Conservation (phyloP, 345 rosid genomes). For the Moringa oleifera region DNA sequence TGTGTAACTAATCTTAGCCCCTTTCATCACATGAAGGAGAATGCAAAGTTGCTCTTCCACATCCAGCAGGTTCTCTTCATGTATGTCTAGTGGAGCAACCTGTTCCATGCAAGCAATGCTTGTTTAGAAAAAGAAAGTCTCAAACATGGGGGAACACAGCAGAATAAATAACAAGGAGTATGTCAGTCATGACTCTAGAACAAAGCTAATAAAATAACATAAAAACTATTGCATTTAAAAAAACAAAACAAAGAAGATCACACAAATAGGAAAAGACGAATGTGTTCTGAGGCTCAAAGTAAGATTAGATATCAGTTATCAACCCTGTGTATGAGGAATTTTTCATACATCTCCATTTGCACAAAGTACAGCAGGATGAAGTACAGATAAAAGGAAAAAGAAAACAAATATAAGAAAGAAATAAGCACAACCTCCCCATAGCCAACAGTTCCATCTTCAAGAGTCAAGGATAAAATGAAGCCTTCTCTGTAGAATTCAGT, state of each 20-base stretch:
- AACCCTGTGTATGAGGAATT: too few species aligned
- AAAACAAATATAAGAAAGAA: background rate
- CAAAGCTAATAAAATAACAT: background rate
- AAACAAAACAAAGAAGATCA: background rate
- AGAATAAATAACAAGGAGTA: background rate
- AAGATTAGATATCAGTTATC: too few species aligned
- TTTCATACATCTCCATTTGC: too few species aligned
- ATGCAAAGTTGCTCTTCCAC: slow-evolving; percentile 81
- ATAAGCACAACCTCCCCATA: slow-evolving; percentile 76
- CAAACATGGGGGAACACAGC: too few species aligned
- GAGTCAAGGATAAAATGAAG: slow-evolving; percentile 63
- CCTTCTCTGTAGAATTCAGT: slow-evolving; percentile 61
- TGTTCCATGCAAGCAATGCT: slow-evolving; percentile 27
- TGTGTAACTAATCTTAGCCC: slow-evolving; percentile 44
- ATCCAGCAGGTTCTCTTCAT: slow-evolving; percentile 57
- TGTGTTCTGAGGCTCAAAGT: too few species aligned
- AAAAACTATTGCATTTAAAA: background rate
- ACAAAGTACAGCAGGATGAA: too few species aligned
- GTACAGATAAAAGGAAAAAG: background rate
- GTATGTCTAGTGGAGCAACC: slow-evolving; percentile 89
- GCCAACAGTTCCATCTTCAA: slow-evolving; percentile 82
- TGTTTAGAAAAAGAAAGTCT: too few species aligned
- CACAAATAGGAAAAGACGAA: too few species aligned
- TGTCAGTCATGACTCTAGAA: background rate
- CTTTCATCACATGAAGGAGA: slow-evolving; percentile 53